Conservation (phyloP, 208 protist genomes). For the Trypanosoma theileri region DNA sequence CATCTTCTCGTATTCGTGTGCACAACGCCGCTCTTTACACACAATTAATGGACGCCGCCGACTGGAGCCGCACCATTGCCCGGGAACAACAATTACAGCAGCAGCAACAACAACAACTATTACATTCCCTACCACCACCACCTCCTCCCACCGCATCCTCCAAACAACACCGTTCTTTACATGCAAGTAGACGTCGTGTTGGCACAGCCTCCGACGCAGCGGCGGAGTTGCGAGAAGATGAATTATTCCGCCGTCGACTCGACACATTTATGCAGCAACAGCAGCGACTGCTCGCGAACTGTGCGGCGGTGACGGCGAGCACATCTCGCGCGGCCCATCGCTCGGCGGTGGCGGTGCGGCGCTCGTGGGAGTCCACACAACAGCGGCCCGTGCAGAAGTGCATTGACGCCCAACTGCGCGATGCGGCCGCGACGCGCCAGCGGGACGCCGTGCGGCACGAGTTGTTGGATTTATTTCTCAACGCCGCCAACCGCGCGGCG, state of each 20-base stretch:
- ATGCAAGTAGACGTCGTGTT: too few species aligned
- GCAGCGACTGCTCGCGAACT: slow-evolving; percentile 16
- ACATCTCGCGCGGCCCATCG: slow-evolving; percentile 10
- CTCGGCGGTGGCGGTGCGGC: slow-evolving; percentile 16
- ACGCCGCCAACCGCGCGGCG: slow-evolving; percentile 17
- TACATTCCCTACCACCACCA: too few species aligned
- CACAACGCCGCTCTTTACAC: slow-evolving; percentile 38
- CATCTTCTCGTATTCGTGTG: slow-evolving; percentile 28
- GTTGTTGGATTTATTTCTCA: slow-evolving; percentile 21
- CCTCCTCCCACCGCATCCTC: too few species aligned
- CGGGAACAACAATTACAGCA: background rate
- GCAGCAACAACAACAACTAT: slow-evolving; percentile 7
- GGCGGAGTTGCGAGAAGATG: slow-evolving; percentile 10
- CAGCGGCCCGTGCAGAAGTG: slow-evolving; percentile 28
- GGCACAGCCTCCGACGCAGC: too few species aligned
- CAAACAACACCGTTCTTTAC: too few species aligned
- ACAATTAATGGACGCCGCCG: slow-evolving; percentile 37
- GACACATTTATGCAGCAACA: slow-evolving; percentile 18
- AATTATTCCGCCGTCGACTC: slow-evolving; percentile 17
- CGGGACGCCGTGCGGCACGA: slow-evolving; percentile 2
- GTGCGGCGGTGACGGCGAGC: slow-evolving; percentile 4
- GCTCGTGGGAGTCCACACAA: slow-evolving; percentile 28
- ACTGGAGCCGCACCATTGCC: slow-evolving; percentile 35
- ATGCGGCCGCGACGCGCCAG: background rate
- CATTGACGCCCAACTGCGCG: slow-evolving; percentile 24